Evolutionary conservation across 441 rosid genomes (phyloP).

Genomic region (Bruguiera hainesii): DNA sequence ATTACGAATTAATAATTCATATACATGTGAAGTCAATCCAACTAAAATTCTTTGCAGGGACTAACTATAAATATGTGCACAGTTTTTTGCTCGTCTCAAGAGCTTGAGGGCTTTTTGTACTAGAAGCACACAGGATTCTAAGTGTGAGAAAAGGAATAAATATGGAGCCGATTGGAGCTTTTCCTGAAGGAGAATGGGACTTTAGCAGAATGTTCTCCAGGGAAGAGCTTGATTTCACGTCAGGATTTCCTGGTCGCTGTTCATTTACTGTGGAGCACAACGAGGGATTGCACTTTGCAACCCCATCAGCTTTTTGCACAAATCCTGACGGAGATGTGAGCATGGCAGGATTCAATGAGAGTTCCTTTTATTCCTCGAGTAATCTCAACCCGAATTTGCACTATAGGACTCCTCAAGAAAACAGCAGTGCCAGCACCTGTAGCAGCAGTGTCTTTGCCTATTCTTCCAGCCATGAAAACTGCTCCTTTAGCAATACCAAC

Average conservation of each 20-base stretch:
- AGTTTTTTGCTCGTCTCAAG: slow-evolving; percentile 32
- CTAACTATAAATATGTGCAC: slow-evolving; percentile 34
- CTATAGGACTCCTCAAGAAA: slow-evolving; percentile 27
- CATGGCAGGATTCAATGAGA: slow-evolving; percentile 25
- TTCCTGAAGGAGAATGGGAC: slow-evolving; percentile 66
- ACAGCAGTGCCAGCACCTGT: slow-evolving; percentile 24
- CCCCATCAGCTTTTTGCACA: slow-evolving; percentile 30
- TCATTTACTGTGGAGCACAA: slow-evolving; percentile 33
- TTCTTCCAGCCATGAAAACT: slow-evolving; percentile 28
- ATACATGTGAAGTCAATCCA: slow-evolving; percentile 35
- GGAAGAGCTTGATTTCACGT: slow-evolving; percentile 33
- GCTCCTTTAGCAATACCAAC: slow-evolving; percentile 30
- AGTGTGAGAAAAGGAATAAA: slow-evolving; percentile 10
- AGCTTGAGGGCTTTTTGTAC: slow-evolving; percentile 20
- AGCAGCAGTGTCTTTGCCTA: slow-evolving; percentile 27
- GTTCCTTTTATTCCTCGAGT: slow-evolving; percentile 34
- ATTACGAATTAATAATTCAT: slow-evolving; percentile 25
- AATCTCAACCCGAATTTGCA: slow-evolving; percentile 27
- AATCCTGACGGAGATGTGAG: slow-evolving; percentile 31
- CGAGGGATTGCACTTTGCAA: slow-evolving; percentile 23
- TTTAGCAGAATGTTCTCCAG: slow-evolving; percentile 46
- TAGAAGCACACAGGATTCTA: not conserved
- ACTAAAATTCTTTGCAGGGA: slow-evolving; percentile 24
- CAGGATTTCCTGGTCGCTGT: slow-evolving; percentile 34
- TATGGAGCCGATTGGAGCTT: slow-evolving; percentile 41